Evolutionary conservation across 2,329 filamentous ascomycete genomes (phyloP).

Genomic region (Nemania sp.): DNA sequence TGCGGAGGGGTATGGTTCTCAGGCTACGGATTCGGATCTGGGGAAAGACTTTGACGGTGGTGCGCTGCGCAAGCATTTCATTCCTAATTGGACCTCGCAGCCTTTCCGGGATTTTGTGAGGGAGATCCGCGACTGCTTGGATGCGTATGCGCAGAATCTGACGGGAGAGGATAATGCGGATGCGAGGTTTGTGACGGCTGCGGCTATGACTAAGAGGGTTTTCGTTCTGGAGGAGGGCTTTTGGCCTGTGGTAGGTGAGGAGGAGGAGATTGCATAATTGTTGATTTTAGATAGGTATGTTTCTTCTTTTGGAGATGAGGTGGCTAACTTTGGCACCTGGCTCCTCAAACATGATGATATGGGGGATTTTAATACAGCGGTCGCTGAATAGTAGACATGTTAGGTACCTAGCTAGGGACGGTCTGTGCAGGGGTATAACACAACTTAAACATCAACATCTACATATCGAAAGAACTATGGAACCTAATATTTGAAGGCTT

Average conservation of each 20-base stretch:
- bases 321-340: background rate
- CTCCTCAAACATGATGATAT: background rate
- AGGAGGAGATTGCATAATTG: background rate
- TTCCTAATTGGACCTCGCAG: slow-evolving; percentile 74
- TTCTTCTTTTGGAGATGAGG: background rate
- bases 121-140: slow-evolving; percentile 53
- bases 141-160: slow-evolving; percentile 45
- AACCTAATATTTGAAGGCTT: no score
- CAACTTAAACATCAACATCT: no score
- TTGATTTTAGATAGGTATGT: background rate
- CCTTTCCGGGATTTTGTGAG: slow-evolving; percentile 67
- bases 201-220: slow-evolving; percentile 62
- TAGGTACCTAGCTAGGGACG: no score
- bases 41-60: slow-evolving; percentile 72
- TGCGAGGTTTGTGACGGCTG: slow-evolving; percentile 54
- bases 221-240: slow-evolving; percentile 69
- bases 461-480: no score
- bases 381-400: background rate
- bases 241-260: slow-evolving; percentile 61
- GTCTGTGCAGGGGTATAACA: no score
- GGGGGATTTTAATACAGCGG: background rate
- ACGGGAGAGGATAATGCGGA: slow-evolving; percentile 50
- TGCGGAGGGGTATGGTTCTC: slow-evolving; percentile 54
- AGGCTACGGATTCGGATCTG: slow-evolving; percentile 35
- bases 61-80: slow-evolving; percentile 72